phyloP scores from a whole-genome alignment of 202 grass and related monocot species.

The Setaria italica region DNA sequence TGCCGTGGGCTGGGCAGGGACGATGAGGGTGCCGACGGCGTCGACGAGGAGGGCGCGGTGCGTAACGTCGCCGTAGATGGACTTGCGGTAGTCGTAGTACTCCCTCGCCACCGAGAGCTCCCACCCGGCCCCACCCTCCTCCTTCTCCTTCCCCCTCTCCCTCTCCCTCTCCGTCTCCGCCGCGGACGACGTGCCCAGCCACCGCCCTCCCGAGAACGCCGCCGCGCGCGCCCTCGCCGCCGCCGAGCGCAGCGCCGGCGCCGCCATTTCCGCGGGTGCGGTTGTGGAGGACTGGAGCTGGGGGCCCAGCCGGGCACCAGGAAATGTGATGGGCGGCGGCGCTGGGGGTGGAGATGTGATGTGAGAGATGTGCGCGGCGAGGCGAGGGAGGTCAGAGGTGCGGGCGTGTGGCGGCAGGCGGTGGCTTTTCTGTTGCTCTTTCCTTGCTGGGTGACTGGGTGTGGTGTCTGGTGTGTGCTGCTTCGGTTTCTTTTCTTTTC shows the following conservation, averaged over 20 bases:
- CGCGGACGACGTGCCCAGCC: slow-evolving; percentile 8
- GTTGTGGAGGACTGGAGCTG: background rate
- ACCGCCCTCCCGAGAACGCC: slow-evolving; percentile 3
- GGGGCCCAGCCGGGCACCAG: background rate
- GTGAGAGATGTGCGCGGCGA: background rate
- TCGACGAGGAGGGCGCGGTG: slow-evolving; percentile 86
- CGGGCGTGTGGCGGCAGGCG: background rate
- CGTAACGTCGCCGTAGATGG: slow-evolving; percentile 85
- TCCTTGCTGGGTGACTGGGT: background rate
- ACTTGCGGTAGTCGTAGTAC: slow-evolving; percentile 82
- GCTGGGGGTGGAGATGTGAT: background rate
- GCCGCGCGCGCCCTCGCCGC: slow-evolving; percentile 19
- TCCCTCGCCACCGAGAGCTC: slow-evolving; percentile 66
- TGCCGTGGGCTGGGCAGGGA: slow-evolving; percentile 77
- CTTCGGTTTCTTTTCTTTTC: background rate
- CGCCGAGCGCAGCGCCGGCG: slow-evolving; percentile 14
- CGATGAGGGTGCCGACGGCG: slow-evolving; percentile 82
- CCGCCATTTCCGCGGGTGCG: slow-evolving; percentile 25
- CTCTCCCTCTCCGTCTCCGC: slow-evolving; percentile 4
- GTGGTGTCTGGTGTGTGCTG: background rate
- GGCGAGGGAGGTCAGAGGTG: background rate
- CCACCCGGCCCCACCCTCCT: slow-evolving; percentile 36
- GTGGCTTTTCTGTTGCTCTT: slow-evolving; percentile 1
- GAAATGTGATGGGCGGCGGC: slow-evolving; percentile 26
- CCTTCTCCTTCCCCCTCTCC: background rate